Conservation (phyloP, 2,329 filamentous ascomycete species). For the Trichoderma breve region DNA sequence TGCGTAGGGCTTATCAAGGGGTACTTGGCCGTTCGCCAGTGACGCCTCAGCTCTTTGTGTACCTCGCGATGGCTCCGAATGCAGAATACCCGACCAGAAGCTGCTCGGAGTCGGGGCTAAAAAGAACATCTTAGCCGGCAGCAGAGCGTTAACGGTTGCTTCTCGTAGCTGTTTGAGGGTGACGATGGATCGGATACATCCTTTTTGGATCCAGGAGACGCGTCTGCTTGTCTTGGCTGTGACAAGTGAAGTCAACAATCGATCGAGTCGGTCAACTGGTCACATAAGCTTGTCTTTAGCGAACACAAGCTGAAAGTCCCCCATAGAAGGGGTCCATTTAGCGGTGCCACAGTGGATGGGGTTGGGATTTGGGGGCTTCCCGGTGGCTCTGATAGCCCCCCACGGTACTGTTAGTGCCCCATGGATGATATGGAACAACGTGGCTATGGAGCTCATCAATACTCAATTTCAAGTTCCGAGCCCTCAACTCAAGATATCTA, state of each 20-base stretch:
- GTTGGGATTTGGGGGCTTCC: not conserved
- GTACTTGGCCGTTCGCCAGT: not conserved
- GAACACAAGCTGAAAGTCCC: not conserved
- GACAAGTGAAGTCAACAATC: not conserved
- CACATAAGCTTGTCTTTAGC: not conserved
- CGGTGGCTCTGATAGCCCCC: not conserved
- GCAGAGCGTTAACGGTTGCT: not conserved
- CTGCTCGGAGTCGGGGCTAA: not conserved
- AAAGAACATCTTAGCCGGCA: not conserved
- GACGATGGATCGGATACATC: not conserved
- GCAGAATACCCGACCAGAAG: not conserved
- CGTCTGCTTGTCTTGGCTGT: not conserved
- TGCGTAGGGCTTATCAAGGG: not conserved
- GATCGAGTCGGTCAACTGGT: not conserved
- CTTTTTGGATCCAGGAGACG: not conserved
- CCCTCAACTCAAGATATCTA: not conserved
- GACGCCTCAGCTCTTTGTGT: not conserved
- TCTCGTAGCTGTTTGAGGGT: not conserved
- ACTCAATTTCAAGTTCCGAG: not conserved
- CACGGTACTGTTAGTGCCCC: not conserved
- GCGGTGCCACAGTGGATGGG: constrained; percentile 1
- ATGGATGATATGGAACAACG: not conserved
- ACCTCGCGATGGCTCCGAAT: not conserved
- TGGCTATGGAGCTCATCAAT: not conserved
- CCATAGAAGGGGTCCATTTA: not conserved